These are phyloP conservation scores for Fraxinus pennsylvanica DNA, from an alignment of 257 asterid species.

Conservation along the genomic window DNA sequence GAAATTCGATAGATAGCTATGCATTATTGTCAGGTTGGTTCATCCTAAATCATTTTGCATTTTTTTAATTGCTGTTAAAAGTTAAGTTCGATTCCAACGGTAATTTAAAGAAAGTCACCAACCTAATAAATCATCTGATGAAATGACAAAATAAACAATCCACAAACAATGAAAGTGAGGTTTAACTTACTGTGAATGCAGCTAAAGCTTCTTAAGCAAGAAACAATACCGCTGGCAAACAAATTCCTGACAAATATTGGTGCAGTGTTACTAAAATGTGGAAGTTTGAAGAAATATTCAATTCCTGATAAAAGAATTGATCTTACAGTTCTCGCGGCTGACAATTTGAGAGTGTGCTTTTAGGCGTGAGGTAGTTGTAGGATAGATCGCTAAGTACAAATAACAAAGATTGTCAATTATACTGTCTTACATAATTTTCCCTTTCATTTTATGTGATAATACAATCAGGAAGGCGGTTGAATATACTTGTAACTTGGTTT, in stretches of 20 bases:
- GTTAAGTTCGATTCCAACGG: background rate
- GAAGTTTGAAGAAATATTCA: background rate
- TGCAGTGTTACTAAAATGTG: slow-evolving; percentile 20
- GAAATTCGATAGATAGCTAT: too few species aligned
- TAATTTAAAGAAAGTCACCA: too few species aligned
- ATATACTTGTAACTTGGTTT: too few species aligned
- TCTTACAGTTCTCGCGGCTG: slow-evolving; percentile 62
- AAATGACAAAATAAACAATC: too few species aligned
- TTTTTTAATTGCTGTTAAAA: too few species aligned
- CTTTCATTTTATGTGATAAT: background rate
- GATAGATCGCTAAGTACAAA: slow-evolving; percentile 57
- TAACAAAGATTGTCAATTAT: background rate
- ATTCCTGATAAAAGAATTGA: too few species aligned
- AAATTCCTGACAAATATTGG: slow-evolving; percentile 46
- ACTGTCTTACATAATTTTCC: background rate
- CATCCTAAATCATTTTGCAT: too few species aligned
- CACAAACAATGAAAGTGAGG: too few species aligned
- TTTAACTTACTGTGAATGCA: slow-evolving; percentile 52
- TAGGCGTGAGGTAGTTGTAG: slow-evolving; percentile 46
- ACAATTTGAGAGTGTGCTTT: slow-evolving; percentile 33
- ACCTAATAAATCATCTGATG: too few species aligned
- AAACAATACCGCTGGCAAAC: slow-evolving; percentile 59
- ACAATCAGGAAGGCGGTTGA: background rate
- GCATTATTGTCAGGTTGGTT: too few species aligned
- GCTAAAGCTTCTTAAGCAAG: slow-evolving; percentile 42